Evolutionary conservation across 73 alveolate genomes (phyloP).

Genomic region (Paramecium sonneborni): DNA sequence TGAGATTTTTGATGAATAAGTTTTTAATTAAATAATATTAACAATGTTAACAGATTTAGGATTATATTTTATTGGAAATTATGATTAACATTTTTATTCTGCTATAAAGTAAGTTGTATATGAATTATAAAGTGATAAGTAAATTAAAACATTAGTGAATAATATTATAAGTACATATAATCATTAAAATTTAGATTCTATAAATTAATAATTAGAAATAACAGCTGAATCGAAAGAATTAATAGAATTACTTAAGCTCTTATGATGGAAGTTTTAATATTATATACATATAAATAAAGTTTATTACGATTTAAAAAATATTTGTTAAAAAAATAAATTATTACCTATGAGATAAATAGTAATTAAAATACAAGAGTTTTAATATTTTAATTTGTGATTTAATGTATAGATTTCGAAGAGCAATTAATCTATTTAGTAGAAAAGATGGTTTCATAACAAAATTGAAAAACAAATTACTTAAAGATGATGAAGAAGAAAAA

Average conservation of each 20-base stretch:
- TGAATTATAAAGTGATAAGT: neutral
- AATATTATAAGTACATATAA: neutral
- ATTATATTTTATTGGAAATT: slow-evolving; percentile 51
- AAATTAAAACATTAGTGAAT: neutral
- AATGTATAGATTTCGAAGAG: neutral
- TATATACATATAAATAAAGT: neutral
- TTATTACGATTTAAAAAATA: too few species aligned
- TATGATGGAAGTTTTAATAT: neutral
- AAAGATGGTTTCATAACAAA: neutral
- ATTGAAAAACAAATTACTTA: neutral
- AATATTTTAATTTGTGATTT: neutral
- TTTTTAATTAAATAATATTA: slow-evolving; percentile 21
- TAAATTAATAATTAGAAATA: neutral
- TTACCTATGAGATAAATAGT: too few species aligned
- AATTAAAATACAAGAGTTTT: too few species aligned
- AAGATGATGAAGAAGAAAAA: slow-evolving; percentile 44
- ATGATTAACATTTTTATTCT: slow-evolving; percentile 1
- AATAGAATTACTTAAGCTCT: neutral
- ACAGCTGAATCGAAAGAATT: slow-evolving; percentile 15
- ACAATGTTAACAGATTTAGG: slow-evolving; percentile 20
- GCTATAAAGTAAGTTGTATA: neutral
- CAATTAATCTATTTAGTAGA: neutral
- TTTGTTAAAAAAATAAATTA: too few species aligned
- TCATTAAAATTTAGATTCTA: neutral
- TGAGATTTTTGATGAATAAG: neutral